Evolutionary conservation across 1,139 yeast species (phyloP), one percentile per base, ranked within the genome.

Genomic region (Suhomyces choctaworum): DNA sequence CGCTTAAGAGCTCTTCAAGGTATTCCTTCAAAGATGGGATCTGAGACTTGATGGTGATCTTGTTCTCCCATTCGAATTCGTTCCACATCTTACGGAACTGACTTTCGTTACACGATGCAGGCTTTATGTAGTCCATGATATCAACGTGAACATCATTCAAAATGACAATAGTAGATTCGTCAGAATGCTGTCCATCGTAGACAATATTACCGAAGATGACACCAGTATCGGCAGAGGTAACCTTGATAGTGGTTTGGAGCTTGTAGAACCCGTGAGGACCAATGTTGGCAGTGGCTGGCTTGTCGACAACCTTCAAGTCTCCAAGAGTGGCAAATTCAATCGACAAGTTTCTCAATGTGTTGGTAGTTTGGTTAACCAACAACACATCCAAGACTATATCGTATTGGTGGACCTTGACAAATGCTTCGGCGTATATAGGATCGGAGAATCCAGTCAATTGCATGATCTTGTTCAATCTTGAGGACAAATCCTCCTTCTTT

Each of bases 41-140:
- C 38, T 71, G 73, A 3, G 95, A 81, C 51, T 85, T 82, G 57
- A 94, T 86, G 44, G 92, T 86, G 54, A 94, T 92, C 70, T 94
- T 94, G 68, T 94, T 94, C 64, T 94, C 99, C 99, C 99, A 94
- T 66, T 94, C 99, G 59, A 94, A 94, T 61, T 90, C 97, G 60
- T 89, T 87, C 99, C 99, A 94, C 97, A 90, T 90, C 52, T 82
- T 79, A 54, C 98, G 86, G 86, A 94, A 94, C 49, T 79, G 84
- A 34, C 82, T 79, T 62, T 92, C 98, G 12, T 89, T 70, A 61
- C 96, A 88, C 17, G 78, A 75, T 10, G 96, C 95, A 16, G 98
- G 97, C 60, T 87, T 88, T 60, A 94, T 90, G 67, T 94, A 94
- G 64, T 92, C 97, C 92, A 92, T 87, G 41, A 92, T 88, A 59